Conservation (phyloP, 2,329 filamentous ascomycete genomes). For the Aspergillus sp. region DNA sequence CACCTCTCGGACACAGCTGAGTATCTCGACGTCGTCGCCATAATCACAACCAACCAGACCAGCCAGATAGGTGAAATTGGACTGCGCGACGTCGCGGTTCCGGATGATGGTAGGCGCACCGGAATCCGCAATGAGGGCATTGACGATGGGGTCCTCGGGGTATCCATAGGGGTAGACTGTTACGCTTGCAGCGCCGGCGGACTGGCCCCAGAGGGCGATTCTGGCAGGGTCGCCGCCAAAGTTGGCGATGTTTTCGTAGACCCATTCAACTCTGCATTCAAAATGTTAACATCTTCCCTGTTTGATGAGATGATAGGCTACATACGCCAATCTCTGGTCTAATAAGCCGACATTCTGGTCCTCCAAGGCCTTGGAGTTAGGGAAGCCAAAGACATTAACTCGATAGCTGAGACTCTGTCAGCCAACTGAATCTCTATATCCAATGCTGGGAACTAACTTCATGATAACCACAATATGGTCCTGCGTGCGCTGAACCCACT, state of each 20-base stretch:
- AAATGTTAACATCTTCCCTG: background rate
- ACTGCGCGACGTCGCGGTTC: background rate
- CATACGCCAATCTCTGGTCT: constrained; percentile 15
- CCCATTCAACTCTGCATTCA: constrained; percentile 7
- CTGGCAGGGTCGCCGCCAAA: constrained; percentile 9
- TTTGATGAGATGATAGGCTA: background rate
- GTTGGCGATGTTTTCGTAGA: constrained; percentile 8
- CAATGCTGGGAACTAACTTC: constrained; percentile 41
- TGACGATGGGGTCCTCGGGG: constrained; percentile 33
- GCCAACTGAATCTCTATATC: constrained; percentile 14
- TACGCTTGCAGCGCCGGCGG: constrained; percentile 1
- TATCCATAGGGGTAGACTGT: constrained; percentile 2
- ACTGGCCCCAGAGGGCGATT: constrained; percentile 8
- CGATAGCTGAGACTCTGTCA: constrained; percentile 24
- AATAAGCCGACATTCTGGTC: constrained; percentile 18
- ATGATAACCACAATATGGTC: constrained; percentile 44
- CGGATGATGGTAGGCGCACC: constrained; percentile 4
- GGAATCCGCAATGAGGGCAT: constrained; percentile 19
- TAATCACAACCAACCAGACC: background rate
- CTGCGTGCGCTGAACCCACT: constrained; percentile 22
- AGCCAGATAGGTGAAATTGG: background rate
- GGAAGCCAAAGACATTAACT: constrained; percentile 20
- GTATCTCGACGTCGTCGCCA: background rate
- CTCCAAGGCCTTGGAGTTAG: constrained; percentile 12
- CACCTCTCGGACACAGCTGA: background rate